Conservation (phyloP, 163 green algal genomes). For the Scenedesmus sp. region DNA sequence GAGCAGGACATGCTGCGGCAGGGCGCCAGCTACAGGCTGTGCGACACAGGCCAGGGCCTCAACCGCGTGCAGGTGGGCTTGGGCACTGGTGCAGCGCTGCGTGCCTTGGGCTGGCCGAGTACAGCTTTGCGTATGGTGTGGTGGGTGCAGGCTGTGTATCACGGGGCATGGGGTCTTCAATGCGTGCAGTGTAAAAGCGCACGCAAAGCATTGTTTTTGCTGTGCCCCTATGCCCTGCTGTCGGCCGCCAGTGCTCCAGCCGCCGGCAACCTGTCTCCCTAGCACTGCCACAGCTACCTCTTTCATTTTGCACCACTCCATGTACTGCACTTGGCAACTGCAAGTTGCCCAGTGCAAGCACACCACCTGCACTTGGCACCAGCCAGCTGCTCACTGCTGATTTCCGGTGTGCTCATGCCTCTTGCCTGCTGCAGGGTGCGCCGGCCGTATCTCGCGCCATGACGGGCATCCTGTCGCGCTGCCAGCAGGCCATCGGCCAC, state of each 20-base stretch:
- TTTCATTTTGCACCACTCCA: too few species aligned
- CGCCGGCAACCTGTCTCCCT: too few species aligned
- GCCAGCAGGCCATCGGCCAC: constrained; percentile 77
- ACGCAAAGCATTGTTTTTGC: constrained; percentile 33
- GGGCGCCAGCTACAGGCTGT: constrained; percentile 88
- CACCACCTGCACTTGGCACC: background rate
- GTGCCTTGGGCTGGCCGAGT: background rate
- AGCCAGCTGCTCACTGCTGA: too few species aligned
- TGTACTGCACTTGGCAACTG: too few species aligned
- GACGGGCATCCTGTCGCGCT: constrained; percentile 79
- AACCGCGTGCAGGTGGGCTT: constrained; percentile 88
- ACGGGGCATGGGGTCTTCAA: constrained; percentile 96
- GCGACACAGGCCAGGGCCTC: constrained; percentile 95
- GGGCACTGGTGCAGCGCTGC: background rate
- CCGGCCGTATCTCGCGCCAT: constrained; percentile 80
- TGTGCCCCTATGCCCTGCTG: constrained; percentile 4
- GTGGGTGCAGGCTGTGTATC: constrained; percentile 89
- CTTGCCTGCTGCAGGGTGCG: constrained; percentile 68
- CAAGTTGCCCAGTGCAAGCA: background rate
- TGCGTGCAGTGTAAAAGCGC: too few species aligned
- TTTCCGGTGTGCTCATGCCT: too few species aligned
- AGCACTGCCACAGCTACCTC: too few species aligned
- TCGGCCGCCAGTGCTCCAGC: constrained; percentile 49
- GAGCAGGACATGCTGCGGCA: constrained; percentile 91
- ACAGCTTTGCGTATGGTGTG: constrained; percentile 57